These are phyloP conservation scores for Dillenia turbinata DNA, from an alignment of 164 flowering plant species.

Conservation along the genomic window DNA sequence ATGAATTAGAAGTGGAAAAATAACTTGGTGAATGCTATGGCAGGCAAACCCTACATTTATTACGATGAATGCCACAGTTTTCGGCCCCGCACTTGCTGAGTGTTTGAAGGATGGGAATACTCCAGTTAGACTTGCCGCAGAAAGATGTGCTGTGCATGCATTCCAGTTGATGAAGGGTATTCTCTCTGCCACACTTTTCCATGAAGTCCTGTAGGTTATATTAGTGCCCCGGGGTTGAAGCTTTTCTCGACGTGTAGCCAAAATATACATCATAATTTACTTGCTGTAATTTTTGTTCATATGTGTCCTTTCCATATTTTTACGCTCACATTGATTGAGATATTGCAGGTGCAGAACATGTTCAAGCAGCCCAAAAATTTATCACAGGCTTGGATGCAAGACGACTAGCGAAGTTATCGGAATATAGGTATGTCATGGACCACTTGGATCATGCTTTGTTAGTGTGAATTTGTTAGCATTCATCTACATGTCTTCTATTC, in stretches of 20 bases:
- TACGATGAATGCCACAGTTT: conserved; percentile 25
- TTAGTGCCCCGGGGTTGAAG: neutral
- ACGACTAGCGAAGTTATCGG: conserved; percentile 81
- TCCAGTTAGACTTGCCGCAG: conserved; percentile 96
- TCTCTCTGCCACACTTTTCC: neutral
- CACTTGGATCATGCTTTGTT: conserved; percentile 1
- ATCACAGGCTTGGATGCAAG: conserved; percentile 97
- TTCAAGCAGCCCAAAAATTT: conserved; percentile 87
- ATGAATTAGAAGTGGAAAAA: neutral
- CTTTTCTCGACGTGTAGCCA: neutral
- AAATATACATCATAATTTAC: too few relatives aligned
- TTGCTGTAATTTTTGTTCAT: too few relatives aligned
- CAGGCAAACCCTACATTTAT: conserved; percentile 66
- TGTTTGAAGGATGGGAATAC: conserved; percentile 84
- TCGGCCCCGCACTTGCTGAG: conserved; percentile 80
- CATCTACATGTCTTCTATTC: neutral
- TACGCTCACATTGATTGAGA: too few relatives aligned
- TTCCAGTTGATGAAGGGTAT: conserved; percentile 87
- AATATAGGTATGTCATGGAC: conserved; percentile 56
- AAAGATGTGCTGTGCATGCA: conserved; percentile 78
- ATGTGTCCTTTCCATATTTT: too few relatives aligned
- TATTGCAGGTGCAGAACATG: conserved; percentile 60
- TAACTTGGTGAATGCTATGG: neutral
- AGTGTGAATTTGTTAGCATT: neutral
- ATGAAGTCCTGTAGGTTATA: too few relatives aligned